Base-by-base conservation (phyloP, 169 alveolate genomes). In the Cryptosporidium sp. region DNA sequence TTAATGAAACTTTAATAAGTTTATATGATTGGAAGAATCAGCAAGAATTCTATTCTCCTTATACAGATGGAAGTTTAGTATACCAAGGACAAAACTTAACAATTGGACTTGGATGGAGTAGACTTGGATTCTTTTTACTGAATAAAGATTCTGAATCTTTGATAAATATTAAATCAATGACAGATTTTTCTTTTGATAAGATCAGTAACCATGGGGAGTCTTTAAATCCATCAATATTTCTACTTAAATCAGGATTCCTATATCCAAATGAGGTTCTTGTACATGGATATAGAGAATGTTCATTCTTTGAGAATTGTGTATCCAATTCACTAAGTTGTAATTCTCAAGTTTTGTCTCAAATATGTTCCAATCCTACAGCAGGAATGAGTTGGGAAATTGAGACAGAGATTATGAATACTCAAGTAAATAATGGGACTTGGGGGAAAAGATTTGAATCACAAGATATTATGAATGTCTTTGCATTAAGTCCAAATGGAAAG, bases 51-150 rank as follows among this genome's bases (percentile, higher is more conserved):
- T 53, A 31, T 33, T 73, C 86, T 53, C 71, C 70, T 2, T 73
- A 73, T 37, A 33, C 48, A 2, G 51, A 65, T 14, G 86, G 52
- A 0, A 31, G 70, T 39, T 18, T 73, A 4, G 51, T 21, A 7
- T 73, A 2, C 14, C 31, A 6, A 3, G 86, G 86, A 12, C n/a
- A 42, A 35, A 65, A 65, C 12, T 31, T 37, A 10, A 65, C 48
- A 8, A 2, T 65, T 2, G 72, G 72, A n/a, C 23, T 65, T 1
- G 72, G 72, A 6, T 65, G 72, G 72, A 65, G 72, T 29, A 65
- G 72, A 65, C 72, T 65, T n/a, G 72, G 72, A n/a, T 33, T 65
- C 72, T 65, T 65, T 52, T 10, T 65, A n/a, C 52, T 65, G 0
- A 33, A 65, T 37, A 10, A 65, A 8, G 7, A 29, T 7, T 33